Conservation (phyloP, 2,329 filamentous ascomycete species). For the Aureobasidium sp. region DNA sequence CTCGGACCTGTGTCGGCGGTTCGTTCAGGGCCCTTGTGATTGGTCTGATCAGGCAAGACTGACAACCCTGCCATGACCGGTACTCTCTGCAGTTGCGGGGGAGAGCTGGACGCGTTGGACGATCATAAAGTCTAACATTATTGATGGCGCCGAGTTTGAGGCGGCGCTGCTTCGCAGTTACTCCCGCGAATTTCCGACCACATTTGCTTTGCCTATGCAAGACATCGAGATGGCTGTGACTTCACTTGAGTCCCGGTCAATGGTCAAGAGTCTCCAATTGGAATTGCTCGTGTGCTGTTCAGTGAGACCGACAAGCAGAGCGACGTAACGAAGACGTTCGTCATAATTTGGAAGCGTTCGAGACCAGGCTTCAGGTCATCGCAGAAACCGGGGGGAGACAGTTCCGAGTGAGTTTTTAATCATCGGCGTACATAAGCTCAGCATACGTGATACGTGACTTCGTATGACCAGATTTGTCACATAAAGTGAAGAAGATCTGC, state of each 20-base stretch:
- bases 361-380: slow-evolving; percentile 1
- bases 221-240: background rate
- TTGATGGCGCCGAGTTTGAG: slow-evolving; percentile 12
- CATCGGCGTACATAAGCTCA: background rate
- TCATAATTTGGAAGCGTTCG: slow-evolving; percentile 1
- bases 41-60: background rate
- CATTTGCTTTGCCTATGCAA: background rate
- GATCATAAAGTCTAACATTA: slow-evolving; percentile 7
- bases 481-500: background rate
- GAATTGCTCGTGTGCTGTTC: background rate
- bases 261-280: background rate
- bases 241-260: background rate
- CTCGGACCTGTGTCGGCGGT: slow-evolving; percentile 14
- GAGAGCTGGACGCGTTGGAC: background rate
- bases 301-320: background rate
- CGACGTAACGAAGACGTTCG: background rate
- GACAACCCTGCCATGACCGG: slow-evolving; percentile 11
- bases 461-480: slow-evolving; percentile 8
- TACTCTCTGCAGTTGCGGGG: slow-evolving; percentile 11
- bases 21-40: background rate
- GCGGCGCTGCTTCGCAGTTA: slow-evolving; percentile 14
- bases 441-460: background rate
- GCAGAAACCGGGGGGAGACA: background rate
- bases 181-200: slow-evolving; percentile 10
- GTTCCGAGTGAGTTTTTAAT: background rate